These are phyloP conservation scores for Glebionis coronaria DNA, from an alignment of 129 eudicot genomes.

Conservation along the genomic window DNA sequence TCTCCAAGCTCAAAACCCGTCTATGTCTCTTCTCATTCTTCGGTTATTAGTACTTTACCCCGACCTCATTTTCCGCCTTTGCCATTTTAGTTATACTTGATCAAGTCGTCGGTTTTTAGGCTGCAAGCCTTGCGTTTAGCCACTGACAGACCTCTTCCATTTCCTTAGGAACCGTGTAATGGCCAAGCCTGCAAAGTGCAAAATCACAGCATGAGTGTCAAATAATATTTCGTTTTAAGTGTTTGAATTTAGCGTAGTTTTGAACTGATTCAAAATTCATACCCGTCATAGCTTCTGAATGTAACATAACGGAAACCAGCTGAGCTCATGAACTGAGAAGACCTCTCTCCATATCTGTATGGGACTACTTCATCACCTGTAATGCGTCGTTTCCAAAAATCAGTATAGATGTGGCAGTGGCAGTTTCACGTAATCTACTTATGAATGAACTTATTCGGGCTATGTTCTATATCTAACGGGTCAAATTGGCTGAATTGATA, in stretches of 20 bases:
- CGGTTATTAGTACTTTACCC: slow-evolving; percentile 23
- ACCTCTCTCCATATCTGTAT: slow-evolving; percentile 60
- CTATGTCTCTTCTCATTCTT: slow-evolving; percentile 23
- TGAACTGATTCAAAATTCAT: background rate
- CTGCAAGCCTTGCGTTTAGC: slow-evolving; percentile 62
- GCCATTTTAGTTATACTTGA: background rate
- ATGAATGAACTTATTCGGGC: background rate
- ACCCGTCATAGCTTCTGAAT: slow-evolving; percentile 55
- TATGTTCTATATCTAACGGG: background rate
- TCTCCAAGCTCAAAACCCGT: slow-evolving; percentile 33
- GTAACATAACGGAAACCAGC: slow-evolving; percentile 76
- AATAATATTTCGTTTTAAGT: background rate
- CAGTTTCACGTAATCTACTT: background rate
- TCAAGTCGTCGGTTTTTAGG: slow-evolving; percentile 15
- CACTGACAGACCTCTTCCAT: slow-evolving; percentile 91
- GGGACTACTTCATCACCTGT: slow-evolving; percentile 94
- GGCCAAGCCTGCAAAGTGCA: slow-evolving; percentile 72
- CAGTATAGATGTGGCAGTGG: background rate
- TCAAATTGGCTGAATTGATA: background rate
- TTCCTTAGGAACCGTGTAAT: slow-evolving; percentile 84
- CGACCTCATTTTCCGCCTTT: background rate
- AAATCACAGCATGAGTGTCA: slow-evolving; percentile 4
- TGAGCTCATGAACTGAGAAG: slow-evolving; percentile 54
- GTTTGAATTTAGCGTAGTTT: background rate
- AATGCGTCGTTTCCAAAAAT: slow-evolving; percentile 2